phyloP scores from a whole-genome alignment of 371 early-diverging fungal genomes.

The Phascolomyces articulosus region DNA sequence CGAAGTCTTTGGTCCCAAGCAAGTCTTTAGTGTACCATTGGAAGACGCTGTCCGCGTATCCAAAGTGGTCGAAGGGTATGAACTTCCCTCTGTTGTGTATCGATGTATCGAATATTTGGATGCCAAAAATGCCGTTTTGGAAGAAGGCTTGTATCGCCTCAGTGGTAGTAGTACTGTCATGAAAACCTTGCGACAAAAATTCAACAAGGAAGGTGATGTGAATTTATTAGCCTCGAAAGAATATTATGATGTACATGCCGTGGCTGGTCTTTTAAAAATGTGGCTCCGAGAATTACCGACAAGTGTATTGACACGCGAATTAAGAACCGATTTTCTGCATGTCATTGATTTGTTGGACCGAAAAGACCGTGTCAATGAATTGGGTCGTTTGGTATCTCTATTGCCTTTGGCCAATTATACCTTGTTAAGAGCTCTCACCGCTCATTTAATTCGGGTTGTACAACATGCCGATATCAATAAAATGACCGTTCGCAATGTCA shows the following conservation, averaged over 20 bases:
- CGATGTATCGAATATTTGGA: slow-evolving; percentile 96
- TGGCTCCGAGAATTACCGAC: slow-evolving; percentile 82
- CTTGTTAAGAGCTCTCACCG: slow-evolving; percentile 61
- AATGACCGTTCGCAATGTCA: slow-evolving; percentile 77
- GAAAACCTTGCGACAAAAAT: slow-evolving; percentile 74
- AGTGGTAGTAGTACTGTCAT: slow-evolving; percentile 80
- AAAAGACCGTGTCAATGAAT: slow-evolving; percentile 60
- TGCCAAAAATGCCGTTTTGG: slow-evolving; percentile 72
- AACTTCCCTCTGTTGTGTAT: slow-evolving; percentile 90
- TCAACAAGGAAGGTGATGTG: slow-evolving; percentile 77
- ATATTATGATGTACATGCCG: slow-evolving; percentile 78
- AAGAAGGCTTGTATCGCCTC: slow-evolving; percentile 95
- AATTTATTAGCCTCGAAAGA: slow-evolving; percentile 56
- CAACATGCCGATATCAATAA: slow-evolving; percentile 65
- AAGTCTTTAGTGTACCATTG: slow-evolving; percentile 76
- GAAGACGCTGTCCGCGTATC: slow-evolving; percentile 69
- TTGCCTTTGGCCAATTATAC: slow-evolving; percentile 68
- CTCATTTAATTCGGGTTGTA: slow-evolving; percentile 69
- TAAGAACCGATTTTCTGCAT: slow-evolving; percentile 68
- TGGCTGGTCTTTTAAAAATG: slow-evolving; percentile 86
- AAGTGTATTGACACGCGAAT: slow-evolving; percentile 73
- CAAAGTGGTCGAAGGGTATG: slow-evolving; percentile 72
- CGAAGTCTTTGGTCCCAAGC: slow-evolving; percentile 28
- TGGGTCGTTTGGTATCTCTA: slow-evolving; percentile 57
- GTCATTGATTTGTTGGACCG: slow-evolving; percentile 69